Evolutionary conservation across 257 asterid genomes (phyloP).

Genomic region (Pogostemon cablin): DNA sequence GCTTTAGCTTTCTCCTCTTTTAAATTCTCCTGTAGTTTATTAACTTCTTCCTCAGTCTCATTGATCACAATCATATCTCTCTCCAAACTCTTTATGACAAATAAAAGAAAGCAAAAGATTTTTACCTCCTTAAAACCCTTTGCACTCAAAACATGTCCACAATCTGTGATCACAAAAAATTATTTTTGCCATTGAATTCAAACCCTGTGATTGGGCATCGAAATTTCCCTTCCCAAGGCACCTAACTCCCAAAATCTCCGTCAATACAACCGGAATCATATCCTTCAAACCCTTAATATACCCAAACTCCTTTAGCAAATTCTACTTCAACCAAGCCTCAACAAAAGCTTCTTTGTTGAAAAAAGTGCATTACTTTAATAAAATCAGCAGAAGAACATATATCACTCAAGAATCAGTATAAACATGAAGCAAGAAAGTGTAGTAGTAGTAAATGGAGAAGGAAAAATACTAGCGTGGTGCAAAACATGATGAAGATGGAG

Average conservation of each 20-base stretch:
- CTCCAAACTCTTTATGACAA: constrained; percentile 71
- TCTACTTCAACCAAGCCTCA: no score
- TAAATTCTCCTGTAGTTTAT: constrained; percentile 69
- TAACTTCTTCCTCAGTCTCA: constrained; percentile 87
- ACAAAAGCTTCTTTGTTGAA: no score
- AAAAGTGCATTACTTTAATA: no score
- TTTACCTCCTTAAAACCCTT: constrained; percentile 88
- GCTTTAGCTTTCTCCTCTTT: constrained; percentile 54
- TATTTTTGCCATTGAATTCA: constrained; percentile 82
- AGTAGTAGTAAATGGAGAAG: no score
- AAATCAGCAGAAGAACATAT: no score
- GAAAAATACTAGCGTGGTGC: no score
- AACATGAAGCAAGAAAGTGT: no score
- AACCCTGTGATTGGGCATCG: constrained; percentile 82
- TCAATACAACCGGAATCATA: constrained; percentile 64
- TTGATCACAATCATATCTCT: constrained; percentile 80
- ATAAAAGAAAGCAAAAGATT: constrained; percentile 70
- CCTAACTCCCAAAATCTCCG: constrained; percentile 23
- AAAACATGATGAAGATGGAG: no score
- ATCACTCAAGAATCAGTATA: no score
- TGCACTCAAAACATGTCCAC: constrained; percentile 93
- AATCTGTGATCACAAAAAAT: constrained; percentile 62
- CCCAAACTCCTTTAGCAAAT: constrained; percentile 15
- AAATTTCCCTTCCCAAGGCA: constrained; percentile 44
- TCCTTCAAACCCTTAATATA: constrained; percentile 92